phyloP scores from a whole-genome alignment of 2,329 filamentous ascomycete genomes.

The Thelonectria rubi region DNA sequence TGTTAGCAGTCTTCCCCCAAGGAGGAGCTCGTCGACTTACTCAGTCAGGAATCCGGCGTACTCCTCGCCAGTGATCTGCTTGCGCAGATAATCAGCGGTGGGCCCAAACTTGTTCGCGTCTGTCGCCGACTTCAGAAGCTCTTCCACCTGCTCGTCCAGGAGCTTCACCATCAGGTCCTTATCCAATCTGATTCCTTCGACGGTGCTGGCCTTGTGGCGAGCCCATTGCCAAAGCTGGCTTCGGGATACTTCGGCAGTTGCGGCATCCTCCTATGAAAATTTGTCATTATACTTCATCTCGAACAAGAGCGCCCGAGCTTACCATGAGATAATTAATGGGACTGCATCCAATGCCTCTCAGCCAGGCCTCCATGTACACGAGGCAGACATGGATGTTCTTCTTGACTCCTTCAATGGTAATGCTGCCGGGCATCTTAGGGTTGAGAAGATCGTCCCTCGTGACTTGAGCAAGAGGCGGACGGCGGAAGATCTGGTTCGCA shows the following conservation, averaged over 20 bases:
- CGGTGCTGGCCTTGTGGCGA: constrained; percentile 74
- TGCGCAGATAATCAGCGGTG: constrained; percentile 7
- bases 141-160: constrained; percentile 7
- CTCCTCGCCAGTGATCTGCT: constrained; percentile 22
- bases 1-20: neutral
- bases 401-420: constrained; percentile 93
- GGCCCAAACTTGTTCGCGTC: constrained; percentile 13
- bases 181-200: constrained; percentile 90
- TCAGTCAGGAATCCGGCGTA: constrained; percentile 14
- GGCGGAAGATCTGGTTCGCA: constrained; percentile 92
- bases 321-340: constrained; percentile 93
- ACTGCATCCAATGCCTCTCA: constrained; percentile 91
- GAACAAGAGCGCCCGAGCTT: neutral
- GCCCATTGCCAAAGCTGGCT: constrained; percentile 98
- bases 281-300: neutral
- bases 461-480: constrained; percentile 67
- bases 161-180: constrained; percentile 73
- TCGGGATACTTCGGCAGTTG: constrained; percentile 93
- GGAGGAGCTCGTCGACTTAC: neutral
- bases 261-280: constrained; percentile 82
- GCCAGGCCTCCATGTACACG: constrained; percentile 98
- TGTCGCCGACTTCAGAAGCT: neutral
- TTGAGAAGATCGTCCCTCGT: constrained; percentile 83
- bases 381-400: constrained; percentile 98
- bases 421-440: constrained; percentile 92